phyloP scores from a whole-genome alignment of 495 filamentous ascomycete species.

The Extremus antarcticus region DNA sequence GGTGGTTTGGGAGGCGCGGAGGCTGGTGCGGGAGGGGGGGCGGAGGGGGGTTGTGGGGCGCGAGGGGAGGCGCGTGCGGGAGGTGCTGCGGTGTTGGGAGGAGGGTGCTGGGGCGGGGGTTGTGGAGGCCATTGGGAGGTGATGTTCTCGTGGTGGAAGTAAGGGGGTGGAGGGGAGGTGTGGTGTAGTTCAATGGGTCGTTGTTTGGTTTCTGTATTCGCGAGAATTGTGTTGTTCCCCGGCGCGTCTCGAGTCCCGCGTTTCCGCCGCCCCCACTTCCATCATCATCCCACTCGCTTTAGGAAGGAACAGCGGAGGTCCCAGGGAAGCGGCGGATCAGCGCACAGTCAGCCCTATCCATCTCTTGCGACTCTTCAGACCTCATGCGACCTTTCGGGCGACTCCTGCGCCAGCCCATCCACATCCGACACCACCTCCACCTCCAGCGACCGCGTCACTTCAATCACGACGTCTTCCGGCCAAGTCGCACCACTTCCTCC shows the following conservation, averaged over 20 bases:
- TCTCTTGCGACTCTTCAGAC: background rate
- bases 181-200: no score
- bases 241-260: background rate
- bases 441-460: background rate
- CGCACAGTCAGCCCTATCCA: no score
- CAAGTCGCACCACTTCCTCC: background rate
- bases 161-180: no score
- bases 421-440: background rate
- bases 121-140: conserved; percentile 18
- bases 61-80: conserved; percentile 53
- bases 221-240: no score
- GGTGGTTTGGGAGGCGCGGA: conserved; percentile 49
- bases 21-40: conserved; percentile 76
- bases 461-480: background rate
- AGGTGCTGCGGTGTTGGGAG: conserved; percentile 13
- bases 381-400: background rate
- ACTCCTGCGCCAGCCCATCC: background rate
- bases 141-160: no score
- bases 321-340: no score
- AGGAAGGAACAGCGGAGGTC: no score
- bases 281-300: no score
- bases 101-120: conserved; percentile 6
- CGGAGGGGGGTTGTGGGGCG: conserved; percentile 90
- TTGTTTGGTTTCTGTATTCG: no score
- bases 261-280: background rate